Base-by-base conservation (phyloP, 2,329 filamentous ascomycete species). In the Ophiostoma himal-ulmi region DNA sequence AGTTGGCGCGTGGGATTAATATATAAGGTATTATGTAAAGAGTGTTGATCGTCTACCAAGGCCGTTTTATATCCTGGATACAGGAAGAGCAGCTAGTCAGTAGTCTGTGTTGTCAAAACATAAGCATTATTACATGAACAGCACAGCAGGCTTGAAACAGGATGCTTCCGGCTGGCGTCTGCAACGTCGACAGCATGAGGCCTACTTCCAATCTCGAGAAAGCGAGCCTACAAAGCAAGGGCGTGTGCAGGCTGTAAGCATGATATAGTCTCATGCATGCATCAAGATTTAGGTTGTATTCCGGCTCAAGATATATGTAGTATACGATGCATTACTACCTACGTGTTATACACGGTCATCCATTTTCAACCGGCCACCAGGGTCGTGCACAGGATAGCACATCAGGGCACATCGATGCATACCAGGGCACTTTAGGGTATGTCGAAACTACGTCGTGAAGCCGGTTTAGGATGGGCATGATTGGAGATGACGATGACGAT, bases 121-220 rank as follows among this genome's bases (percentile, higher is more conserved):
- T 20, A 7, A 54, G 20, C 7, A 57, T 26, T 10, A 57, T 10
- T 26, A 57, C 8, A 26, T 26, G n/a, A 57, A 57, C 22, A 57
- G 26, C 5, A 48, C 20, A 48, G 41, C 17, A 48, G n/a, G 7
- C 6, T 7, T 30, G 30, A 48, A n/a, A 20, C 17, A 26, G 52
- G 22, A 26, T 57, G 52, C 52, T 26, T 57, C 52, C 52, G 52
- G 52, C 22, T 57, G 52, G 52, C 52, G n/a, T 57, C 52, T 57
- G 52, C n/a, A 57, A 57, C 52, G 10, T 14, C 5, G 22, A n/a
- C 52, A 8, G 52, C 52, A 57, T 22, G 10, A 57, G 22, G 22
- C 52, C n/a, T 57, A 57, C n/a, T 26, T 20, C 44, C 44, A 48
- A 7, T 48, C 17, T 48, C 44, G 10, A 44, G 39, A 57, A 30